Evolutionary conservation across 2,329 filamentous ascomycete genomes (phyloP).

Genomic region (Elsinoe batatas): DNA sequence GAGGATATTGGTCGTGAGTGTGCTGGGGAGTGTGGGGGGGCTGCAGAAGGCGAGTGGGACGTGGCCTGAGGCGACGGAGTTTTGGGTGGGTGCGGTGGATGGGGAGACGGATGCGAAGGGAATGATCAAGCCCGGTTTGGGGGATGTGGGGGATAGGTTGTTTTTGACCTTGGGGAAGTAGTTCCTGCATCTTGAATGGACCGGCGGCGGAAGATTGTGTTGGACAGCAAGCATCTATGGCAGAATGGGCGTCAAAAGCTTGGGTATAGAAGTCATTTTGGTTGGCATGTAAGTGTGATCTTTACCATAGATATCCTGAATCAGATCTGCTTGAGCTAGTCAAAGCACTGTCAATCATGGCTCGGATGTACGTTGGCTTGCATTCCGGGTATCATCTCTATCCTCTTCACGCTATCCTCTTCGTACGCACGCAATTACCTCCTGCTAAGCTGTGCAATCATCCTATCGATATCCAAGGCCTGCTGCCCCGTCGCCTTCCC

Average conservation of each 20-base stretch:
- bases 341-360: not conserved
- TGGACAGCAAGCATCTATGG: too few relatives aligned
- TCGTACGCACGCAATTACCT: conserved; percentile 14
- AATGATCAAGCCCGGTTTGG: conserved; percentile 84
- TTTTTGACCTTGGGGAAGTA: conserved; percentile 84
- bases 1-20: conserved; percentile 63
- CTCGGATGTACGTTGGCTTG: not conserved
- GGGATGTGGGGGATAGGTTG: conserved; percentile 82
- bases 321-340: too few relatives aligned
- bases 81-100: conserved; percentile 80
- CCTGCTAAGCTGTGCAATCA: conserved; percentile 46
- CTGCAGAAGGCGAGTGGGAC: conserved; percentile 60
- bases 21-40: conserved; percentile 66
- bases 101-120: conserved; percentile 61
- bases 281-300: too few relatives aligned
- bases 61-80: conserved; percentile 66
- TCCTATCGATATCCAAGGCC: conserved; percentile 69
- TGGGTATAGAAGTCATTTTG: too few relatives aligned
- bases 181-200: not conserved
- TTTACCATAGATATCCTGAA: too few relatives aligned
- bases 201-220: too few relatives aligned
- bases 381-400: not conserved
- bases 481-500: conserved; percentile 62
- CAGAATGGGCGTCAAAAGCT: not conserved
- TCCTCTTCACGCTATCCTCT: not conserved